Percentiles rank a stretch among this genome's conserved stretches.
These are phyloP conservation scores for Candida succiphila DNA, from an alignment of 805 yeast species.

Conservation along the genomic window DNA sequence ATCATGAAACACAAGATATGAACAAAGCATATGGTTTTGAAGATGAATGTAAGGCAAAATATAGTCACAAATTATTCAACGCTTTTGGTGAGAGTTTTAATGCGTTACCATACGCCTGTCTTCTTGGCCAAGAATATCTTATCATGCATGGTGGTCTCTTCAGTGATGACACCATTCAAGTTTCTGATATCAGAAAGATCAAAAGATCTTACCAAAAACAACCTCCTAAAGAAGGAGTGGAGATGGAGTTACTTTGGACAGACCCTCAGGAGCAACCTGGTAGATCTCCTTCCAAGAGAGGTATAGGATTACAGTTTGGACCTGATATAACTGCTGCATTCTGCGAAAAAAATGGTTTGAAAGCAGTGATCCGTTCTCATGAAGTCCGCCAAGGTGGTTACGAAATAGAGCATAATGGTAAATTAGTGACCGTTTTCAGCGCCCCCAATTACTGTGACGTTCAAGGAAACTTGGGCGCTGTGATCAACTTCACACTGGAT, in stretches of 20 bases:
- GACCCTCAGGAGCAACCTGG: constrained; percentile 83
- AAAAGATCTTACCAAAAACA: constrained; percentile 60
- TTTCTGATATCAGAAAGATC: constrained; percentile 65
- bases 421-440: constrained; percentile 86
- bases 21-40: constrained; percentile 93
- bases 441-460: constrained; percentile 97
- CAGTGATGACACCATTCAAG: constrained; percentile 59
- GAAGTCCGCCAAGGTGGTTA: constrained; percentile 92
- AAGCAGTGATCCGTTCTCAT: constrained; percentile 85
- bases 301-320: constrained; percentile 94
- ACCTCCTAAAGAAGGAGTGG: constrained; percentile 86
- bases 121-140: constrained; percentile 68
- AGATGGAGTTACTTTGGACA: constrained; percentile 96
- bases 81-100: constrained; percentile 83
- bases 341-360: constrained; percentile 59
- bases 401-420: constrained; percentile 78
- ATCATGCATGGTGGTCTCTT: constrained; percentile 96
- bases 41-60: constrained; percentile 90
- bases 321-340: constrained; percentile 85
- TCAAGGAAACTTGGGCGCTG: constrained; percentile 86
- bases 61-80: constrained; percentile 67
- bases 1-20: constrained; percentile 96
- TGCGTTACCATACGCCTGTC: constrained; percentile 75
- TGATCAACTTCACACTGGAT: constrained; percentile 54
- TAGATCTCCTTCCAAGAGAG: constrained; percentile 82